phyloP scores from a whole-genome alignment of 495 filamentous ascomycete genomes.

The Parachaetomium inaequale region DNA sequence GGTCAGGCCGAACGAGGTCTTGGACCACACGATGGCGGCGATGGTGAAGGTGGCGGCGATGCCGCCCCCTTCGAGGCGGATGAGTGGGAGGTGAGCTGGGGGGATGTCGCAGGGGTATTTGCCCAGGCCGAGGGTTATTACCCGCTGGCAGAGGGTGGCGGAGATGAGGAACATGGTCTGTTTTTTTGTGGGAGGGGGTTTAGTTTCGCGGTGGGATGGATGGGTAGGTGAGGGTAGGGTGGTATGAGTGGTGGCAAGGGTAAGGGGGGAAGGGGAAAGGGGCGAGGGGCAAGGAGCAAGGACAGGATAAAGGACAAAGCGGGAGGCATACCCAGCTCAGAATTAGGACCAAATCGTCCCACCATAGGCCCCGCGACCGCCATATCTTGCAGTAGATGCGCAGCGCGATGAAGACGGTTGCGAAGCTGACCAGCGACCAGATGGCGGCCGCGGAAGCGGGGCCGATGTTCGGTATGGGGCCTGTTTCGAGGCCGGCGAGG shows the following conservation, averaged over 20 bases:
- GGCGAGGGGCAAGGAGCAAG: no score
- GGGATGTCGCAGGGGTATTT: slow-evolving; percentile 32
- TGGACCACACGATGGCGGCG: slow-evolving; percentile 29
- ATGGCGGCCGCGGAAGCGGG: slow-evolving; percentile 4
- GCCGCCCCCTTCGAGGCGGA: slow-evolving; percentile 20
- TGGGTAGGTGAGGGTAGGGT: no score
- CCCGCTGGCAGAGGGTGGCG: slow-evolving; percentile 11
- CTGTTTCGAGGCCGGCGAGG: neutral
- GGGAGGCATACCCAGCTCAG: slow-evolving; percentile 22
- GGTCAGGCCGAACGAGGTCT: slow-evolving; percentile 34
- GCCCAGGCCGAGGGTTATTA: slow-evolving; percentile 28
- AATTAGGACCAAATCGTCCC: slow-evolving; percentile 30
- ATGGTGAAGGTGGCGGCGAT: slow-evolving; percentile 22
- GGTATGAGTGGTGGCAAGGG: neutral
- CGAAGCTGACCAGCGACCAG: slow-evolving; percentile 22
- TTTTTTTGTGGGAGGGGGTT: neutral
- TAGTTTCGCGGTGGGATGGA: neutral
- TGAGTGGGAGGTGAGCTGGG: neutral
- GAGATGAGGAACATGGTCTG: slow-evolving; percentile 17
- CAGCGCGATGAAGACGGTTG: slow-evolving; percentile 25
- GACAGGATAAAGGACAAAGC: neutral
- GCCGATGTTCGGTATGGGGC: slow-evolving; percentile 13
- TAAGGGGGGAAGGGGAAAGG: neutral
- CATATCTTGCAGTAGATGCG: slow-evolving; percentile 34
- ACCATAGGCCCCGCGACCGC: slow-evolving; percentile 27